phyloP scores from a whole-genome alignment of 106 monocot genomes.

The Xerophyta viscosa region DNA sequence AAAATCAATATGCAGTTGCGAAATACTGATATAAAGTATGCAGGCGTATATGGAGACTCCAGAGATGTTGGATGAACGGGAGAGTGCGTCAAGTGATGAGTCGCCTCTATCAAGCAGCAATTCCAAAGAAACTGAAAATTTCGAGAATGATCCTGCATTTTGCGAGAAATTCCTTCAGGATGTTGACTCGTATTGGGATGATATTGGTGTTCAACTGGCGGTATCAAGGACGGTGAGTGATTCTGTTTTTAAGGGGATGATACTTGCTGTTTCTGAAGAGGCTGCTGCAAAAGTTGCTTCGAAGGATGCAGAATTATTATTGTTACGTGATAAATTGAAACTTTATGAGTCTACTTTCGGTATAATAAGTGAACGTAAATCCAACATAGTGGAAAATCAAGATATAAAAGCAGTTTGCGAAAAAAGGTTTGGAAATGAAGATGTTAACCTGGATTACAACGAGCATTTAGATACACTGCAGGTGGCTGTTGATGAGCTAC shows the following conservation, averaged over 20 bases:
- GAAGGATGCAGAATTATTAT: constrained; percentile 49
- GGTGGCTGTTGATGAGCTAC: constrained; percentile 41
- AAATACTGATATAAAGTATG: neutral
- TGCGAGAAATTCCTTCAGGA: constrained; percentile 63
- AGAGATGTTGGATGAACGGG: constrained; percentile 7
- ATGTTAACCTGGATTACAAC: constrained; percentile 1
- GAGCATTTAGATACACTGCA: constrained; percentile 27
- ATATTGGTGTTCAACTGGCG: constrained; percentile 49
- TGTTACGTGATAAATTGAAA: constrained; percentile 30
- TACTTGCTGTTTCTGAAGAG: constrained; percentile 59
- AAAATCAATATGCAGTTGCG: too few relatives aligned
- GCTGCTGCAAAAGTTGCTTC: constrained; percentile 41
- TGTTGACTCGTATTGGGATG: constrained; percentile 76
- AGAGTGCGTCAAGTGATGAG: constrained; percentile 4
- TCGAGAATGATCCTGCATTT: constrained; percentile 32
- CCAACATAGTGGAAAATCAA: neutral
- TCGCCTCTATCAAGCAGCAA: constrained; percentile 11
- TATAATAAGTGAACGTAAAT: neutral
- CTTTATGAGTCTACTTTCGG: constrained; percentile 10
- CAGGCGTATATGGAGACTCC: constrained; percentile 9
- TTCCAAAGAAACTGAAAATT: constrained; percentile 24
- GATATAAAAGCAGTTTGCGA: neutral
- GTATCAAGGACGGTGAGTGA: constrained; percentile 71
- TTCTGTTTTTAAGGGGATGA: constrained; percentile 60
- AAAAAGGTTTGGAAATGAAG: neutral